phyloP scores from a whole-genome alignment of 768 basidiomycete genomes.

The Galerina marginata region DNA sequence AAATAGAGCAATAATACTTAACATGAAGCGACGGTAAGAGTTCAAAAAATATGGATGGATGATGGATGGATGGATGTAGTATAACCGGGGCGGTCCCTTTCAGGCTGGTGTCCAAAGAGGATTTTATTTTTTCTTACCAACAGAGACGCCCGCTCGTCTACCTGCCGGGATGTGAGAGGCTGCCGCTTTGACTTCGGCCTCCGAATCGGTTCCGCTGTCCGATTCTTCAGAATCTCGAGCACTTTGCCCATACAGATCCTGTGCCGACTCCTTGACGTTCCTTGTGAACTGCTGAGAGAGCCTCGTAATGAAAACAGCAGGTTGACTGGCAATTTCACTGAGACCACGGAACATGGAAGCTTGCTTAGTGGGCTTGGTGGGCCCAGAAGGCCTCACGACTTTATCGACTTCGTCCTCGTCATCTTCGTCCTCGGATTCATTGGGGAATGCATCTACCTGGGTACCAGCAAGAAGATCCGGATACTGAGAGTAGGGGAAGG shows the following conservation, averaged over 20 bases:
- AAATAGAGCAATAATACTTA: background rate
- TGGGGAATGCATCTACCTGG: constrained; percentile 26
- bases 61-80: too few species aligned
- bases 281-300: constrained; percentile 34
- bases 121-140: constrained; percentile 18
- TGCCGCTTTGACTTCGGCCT: constrained; percentile 38
- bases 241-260: constrained; percentile 43
- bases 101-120: background rate
- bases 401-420: constrained; percentile 41
- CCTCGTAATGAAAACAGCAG: constrained; percentile 33
- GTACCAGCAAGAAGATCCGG: constrained; percentile 24
- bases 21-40: background rate
- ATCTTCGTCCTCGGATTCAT: constrained; percentile 50
- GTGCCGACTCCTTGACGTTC: constrained; percentile 27
- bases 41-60: constrained; percentile 4
- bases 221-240: constrained; percentile 46
- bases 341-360: constrained; percentile 42
- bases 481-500: constrained; percentile 60
- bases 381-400: constrained; percentile 29
- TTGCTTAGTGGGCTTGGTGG: constrained; percentile 5
- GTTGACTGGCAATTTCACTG: constrained; percentile 57
- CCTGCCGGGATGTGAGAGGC: constrained; percentile 67
- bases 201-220: constrained; percentile 53
- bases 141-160: constrained; percentile 53
- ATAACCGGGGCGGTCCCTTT: too few species aligned